A percentile compares a stretch with the other conserved stretches of the same genome.
Evolutionary conservation across 768 basidiomycete genomes (phyloP).

Genomic region (Hemileccinum impolitum): DNA sequence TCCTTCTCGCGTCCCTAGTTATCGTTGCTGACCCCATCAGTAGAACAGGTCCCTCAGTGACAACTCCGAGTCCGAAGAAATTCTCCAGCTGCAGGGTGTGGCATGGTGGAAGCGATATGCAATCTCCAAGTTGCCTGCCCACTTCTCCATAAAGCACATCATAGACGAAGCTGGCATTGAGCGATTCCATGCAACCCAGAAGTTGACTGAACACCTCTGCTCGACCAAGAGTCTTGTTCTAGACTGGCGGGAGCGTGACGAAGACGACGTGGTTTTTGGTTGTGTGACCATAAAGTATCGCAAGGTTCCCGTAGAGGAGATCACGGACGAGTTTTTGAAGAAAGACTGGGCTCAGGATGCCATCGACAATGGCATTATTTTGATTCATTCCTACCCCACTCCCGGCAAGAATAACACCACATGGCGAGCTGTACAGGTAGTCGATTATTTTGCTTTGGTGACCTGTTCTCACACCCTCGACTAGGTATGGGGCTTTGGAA

Average conservation of each 20-base stretch:
- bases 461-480: neutral
- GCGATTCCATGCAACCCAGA: constrained; percentile 29
- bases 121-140: constrained; percentile 56
- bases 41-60: constrained; percentile 73
- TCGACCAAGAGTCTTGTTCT: constrained; percentile 54
- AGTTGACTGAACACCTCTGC: no score
- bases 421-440: constrained; percentile 67
- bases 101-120: constrained; percentile 66
- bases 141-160: constrained; percentile 61
- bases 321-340: constrained; percentile 42
- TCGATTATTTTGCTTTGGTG: constrained; percentile 3
- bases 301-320: constrained; percentile 45
- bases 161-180: constrained; percentile 58
- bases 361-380: constrained; percentile 32
- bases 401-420: constrained; percentile 55
- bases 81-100: constrained; percentile 69
- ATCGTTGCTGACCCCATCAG: neutral
- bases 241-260: constrained; percentile 49
- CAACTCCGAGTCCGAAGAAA: constrained; percentile 52
- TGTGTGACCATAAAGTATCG: constrained; percentile 50
- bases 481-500: constrained; percentile 63
- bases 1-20: neutral
- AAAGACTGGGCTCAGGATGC: constrained; percentile 44
- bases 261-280: constrained; percentile 50
- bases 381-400: constrained; percentile 49